Percentiles rank a stretch among this genome's conserved stretches.
These are phyloP conservation scores for Gentiana dahurica DNA, from an alignment of 257 asterid species.

Conservation along the genomic window DNA sequence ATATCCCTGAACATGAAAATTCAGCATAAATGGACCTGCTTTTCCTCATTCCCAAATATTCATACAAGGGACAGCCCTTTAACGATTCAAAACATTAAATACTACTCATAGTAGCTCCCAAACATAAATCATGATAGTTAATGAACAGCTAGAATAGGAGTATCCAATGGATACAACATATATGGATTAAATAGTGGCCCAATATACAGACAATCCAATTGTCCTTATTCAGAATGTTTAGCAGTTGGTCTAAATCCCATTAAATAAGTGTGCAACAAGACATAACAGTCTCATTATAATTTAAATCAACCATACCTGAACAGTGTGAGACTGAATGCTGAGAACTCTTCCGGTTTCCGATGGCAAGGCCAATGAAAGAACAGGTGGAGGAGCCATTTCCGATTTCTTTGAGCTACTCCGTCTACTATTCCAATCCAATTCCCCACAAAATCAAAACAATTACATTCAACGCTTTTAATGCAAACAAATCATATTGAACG, in stretches of 20 bases:
- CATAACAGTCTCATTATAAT: neutral
- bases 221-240: no score
- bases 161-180: no score
- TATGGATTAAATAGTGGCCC: no score
- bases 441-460: neutral
- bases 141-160: no score
- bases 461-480: neutral
- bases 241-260: no score
- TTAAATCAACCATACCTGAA: slow-evolving; percentile 44
- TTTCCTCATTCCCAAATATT: no score
- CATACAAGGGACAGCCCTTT: no score
- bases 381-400: slow-evolving; percentile 77
- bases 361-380: slow-evolving; percentile 77
- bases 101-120: no score
- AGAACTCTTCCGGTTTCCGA: slow-evolving; percentile 89
- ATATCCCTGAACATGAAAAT: slow-evolving; percentile 48
- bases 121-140: no score
- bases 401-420: slow-evolving; percentile 22
- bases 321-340: slow-evolving; percentile 95
- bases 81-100: no score
- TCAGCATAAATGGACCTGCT: no score
- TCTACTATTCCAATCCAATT: slow-evolving; percentile 20
- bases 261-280: neutral
- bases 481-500: neutral
- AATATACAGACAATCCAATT: no score